phyloP scores from a whole-genome alignment of 768 basidiomycete genomes.

The Russula sp. region DNA sequence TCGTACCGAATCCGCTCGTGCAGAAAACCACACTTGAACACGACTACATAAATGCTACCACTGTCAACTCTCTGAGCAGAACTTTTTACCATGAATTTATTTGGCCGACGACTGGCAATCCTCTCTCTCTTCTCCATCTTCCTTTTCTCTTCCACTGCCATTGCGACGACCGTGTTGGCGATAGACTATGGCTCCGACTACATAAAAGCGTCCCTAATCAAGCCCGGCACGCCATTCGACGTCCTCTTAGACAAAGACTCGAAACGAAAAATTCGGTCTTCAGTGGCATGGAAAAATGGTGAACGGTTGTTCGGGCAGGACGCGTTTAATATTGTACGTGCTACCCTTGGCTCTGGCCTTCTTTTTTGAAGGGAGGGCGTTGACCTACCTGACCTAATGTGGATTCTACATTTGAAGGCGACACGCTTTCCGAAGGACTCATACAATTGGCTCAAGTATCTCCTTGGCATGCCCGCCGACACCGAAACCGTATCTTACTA shows the following conservation, averaged over 20 bases:
- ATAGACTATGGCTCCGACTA: constrained; percentile 98
- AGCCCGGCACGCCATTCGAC: constrained; percentile 92
- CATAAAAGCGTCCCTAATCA: constrained; percentile 95
- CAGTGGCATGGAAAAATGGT: constrained; percentile 88
- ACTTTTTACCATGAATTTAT: constrained; percentile 14
- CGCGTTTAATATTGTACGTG: constrained; percentile 79
- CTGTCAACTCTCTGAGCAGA: constrained; percentile 15
- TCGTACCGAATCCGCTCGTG: neutral
- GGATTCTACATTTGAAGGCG: constrained; percentile 51
- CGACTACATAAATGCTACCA: constrained; percentile 16
- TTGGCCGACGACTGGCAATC: constrained; percentile 20
- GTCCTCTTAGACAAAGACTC: constrained; percentile 95
- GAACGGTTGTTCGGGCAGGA: constrained; percentile 90
- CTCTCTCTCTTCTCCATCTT: constrained; percentile 27
- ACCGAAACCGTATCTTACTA: constrained; percentile 35
- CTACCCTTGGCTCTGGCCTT: neutral
- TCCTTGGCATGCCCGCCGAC: constrained; percentile 66
- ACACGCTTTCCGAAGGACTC: constrained; percentile 88
- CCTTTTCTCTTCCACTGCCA: constrained; percentile 31
- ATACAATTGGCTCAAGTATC: constrained; percentile 79
- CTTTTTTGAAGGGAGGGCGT: neutral
- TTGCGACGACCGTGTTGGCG: constrained; percentile 73
- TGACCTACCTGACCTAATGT: neutral
- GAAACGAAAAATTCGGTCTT: constrained; percentile 89
- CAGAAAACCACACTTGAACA: neutral